Base-by-base conservation (phyloP, 2,329 filamentous ascomycete species). In the Stemphylium lycopersici region DNA sequence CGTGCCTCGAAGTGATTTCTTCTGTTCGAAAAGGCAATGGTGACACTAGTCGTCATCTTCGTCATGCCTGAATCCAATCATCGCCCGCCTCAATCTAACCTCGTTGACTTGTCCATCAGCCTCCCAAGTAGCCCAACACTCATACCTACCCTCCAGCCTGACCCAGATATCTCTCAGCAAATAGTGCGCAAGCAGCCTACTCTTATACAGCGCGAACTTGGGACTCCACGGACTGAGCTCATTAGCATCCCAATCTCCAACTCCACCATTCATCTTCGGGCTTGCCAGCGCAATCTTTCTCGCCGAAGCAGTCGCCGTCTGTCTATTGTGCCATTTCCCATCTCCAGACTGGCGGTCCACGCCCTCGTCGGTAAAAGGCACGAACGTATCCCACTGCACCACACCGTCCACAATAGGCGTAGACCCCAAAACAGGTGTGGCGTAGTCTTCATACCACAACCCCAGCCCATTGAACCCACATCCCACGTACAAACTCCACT, bases 391-490 rank as follows among this genome's bases (percentile, higher is more conserved):
- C 62, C 61, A 65, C 10, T 20, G 48, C 3, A 58, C 53, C 1
- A 52, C 32, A 0, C 51, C 52, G 5, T 49, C 12, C 0, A 41
- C 26, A 7, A 62, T 45, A 0, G 38, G 33, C 5, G 55, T 63
- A 11, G 38, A 44, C 2, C 52, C 53, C 15, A 48, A 37, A 15
- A 45, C 48, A 0, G 39, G 36, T 2, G 55, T 44, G 3, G 61
- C 64, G 40, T 51, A 63, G 3, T 49, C 48, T 4, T 67, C 61
- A 15, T 52, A 41, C 62, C 64, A 67, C 20, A 55, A 34, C 0
- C 64, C 62, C 10, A 43, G 56, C 15, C 52, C 41, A 38, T 44
- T 44, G 8, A 66, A 53, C 1, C 34, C 1, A 1, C 48, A 51
- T 13, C 43, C 40, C 12, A 61, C 57, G 26, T 65, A 66, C 1